Percentiles rank a stretch among this genome's conserved stretches.
phyloP scores from a whole-genome alignment of 2,329 filamentous ascomycete species.

The Colletotrichum chlorophyti region DNA sequence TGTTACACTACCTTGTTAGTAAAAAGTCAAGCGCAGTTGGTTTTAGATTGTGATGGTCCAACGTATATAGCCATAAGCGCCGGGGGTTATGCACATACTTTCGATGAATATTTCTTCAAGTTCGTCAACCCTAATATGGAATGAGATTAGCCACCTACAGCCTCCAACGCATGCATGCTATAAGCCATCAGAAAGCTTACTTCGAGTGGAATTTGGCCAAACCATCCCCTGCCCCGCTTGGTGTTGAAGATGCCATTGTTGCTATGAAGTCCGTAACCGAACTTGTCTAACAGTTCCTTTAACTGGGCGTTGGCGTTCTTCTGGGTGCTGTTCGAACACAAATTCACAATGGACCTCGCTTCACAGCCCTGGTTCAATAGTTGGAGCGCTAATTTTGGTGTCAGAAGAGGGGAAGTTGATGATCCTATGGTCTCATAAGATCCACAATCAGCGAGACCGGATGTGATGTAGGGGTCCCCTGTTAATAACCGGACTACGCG shows the following conservation, averaged over 20 bases:
- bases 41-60: background rate
- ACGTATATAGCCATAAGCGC: background rate
- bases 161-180: too few species aligned
- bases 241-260: background rate
- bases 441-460: conserved; percentile 20
- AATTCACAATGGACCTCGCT: background rate
- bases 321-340: background rate
- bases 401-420: conserved; percentile 15
- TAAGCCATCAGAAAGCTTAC: too few species aligned
- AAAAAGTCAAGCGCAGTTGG: background rate
- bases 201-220: background rate
- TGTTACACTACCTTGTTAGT: too few species aligned
- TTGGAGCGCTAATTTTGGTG: conserved; percentile 2
- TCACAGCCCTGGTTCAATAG: background rate
- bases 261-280: background rate
- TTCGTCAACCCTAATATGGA: conserved; percentile 10
- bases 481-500: background rate
- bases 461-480: background rate
- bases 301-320: too few species aligned
- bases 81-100: background rate
- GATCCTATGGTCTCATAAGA: background rate
- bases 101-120: conserved; percentile 12
- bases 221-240: background rate
- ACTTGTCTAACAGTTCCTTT: background rate
- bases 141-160: background rate